Conservation (phyloP, 1,284 basidiomycete species). For the Trichosporon faecale region DNA sequence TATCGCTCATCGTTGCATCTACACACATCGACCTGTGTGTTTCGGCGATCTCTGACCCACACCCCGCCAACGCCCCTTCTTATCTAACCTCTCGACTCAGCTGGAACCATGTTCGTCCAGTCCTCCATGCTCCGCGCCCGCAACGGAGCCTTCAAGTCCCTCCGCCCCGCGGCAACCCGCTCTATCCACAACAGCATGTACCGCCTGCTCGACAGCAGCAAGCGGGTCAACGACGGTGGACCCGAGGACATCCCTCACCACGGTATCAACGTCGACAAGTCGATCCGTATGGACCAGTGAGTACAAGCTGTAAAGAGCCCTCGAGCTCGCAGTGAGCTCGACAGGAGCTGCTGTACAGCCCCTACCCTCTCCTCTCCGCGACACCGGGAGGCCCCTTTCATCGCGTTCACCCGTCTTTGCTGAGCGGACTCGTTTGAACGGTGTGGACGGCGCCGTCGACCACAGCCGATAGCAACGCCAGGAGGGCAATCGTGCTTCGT, state of each 20-base stretch:
- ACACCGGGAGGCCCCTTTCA: neutral
- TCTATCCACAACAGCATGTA: neutral
- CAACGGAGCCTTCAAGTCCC: neutral
- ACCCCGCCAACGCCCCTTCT: neutral
- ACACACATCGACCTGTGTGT: neutral
- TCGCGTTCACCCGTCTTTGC: no score
- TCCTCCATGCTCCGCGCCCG: neutral
- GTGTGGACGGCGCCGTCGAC: neutral
- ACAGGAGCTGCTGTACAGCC: no score
- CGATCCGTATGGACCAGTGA: slow-evolving; percentile 47
- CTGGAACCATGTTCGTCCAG: neutral
- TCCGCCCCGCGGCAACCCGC: neutral
- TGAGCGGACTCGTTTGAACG: neutral
- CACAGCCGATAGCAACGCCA: neutral
- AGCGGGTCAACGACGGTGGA: slow-evolving; percentile 38
- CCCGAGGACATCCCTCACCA: slow-evolving; percentile 39
- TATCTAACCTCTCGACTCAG: neutral
- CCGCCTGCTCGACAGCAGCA: slow-evolving; percentile 24
- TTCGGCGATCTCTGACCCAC: no score
- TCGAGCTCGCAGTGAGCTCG: neutral
- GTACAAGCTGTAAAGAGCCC: slow-evolving; percentile 16
- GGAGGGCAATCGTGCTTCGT: neutral
- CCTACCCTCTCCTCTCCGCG: neutral
- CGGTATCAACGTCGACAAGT: slow-evolving; percentile 47
- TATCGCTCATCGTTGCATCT: no score